Base-by-base conservation (phyloP, 1,284 basidiomycete species). In the Apiotrichum akiyoshidainum region DNA sequence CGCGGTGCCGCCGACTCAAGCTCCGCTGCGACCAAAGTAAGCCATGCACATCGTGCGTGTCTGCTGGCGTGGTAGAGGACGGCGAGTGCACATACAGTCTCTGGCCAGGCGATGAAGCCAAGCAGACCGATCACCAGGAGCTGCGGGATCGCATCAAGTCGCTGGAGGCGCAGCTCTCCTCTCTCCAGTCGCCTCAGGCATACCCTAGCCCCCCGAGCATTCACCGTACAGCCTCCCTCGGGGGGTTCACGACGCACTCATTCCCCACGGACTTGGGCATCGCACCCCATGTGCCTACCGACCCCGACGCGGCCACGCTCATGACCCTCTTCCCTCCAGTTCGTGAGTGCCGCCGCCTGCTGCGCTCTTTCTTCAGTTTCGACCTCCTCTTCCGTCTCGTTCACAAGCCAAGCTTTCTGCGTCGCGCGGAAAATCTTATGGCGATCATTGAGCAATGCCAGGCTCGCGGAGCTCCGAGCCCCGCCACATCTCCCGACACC, bases 1-100 rank as follows among this genome's bases (percentile, higher is more conserved):
- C 42, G 17, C 57, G 57, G 35, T 59, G 57, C 16, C 48, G 49
- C 21, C 57, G 57, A 10, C 53, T 59, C 37, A 59, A 59, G 44
- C 48, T 59, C 21, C 53, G 49, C 19, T 59, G 57, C 44, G 57
- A 59, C n/a, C 53, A 49, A 26, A 42, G 17, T 21, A 50, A 51
- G 39, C 57, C 57, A 11, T 59, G 57, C 21, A 16, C 34, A 17
- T 39, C 53, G 16, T 59, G 57, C 16, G 48, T 51, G 14, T 10
- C n/a, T n/a, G 44, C 44, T 6, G 48, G 48, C 8, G 48, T 37
- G 5, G 48, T 50, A 1, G 48, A 39, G 5, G 40, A 51, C 12
- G 46, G 46, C 26, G 49, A 40, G 39, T 51, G 49, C 26, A 39
- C 41, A 22, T 51, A 51, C 26, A 31, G 4, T 31, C 26, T 22